Conservation (phyloP, 768 basidiomycete genomes). For the Amanita pseudoporphyria region DNA sequence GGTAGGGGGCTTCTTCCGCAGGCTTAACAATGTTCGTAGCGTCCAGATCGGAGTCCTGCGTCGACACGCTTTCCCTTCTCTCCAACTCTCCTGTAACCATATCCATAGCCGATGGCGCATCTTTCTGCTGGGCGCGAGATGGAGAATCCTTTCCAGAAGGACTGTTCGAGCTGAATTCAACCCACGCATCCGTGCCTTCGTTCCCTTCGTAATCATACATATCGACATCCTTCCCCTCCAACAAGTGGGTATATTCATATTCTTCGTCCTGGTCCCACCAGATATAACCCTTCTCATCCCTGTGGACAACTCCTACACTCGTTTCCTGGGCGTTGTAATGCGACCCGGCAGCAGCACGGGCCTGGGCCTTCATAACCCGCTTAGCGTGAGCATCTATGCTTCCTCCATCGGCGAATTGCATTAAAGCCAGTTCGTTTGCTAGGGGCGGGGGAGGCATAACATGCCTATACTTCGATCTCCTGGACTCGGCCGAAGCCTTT, state of each 20-base stretch:
- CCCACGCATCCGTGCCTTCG: constrained; percentile 20
- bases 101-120: neutral
- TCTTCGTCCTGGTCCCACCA: constrained; percentile 72
- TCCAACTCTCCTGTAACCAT: neutral
- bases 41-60: constrained; percentile 1
- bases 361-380: constrained; percentile 46
- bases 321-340: constrained; percentile 10
- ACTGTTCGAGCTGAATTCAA: constrained; percentile 27
- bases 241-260: constrained; percentile 56
- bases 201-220: constrained; percentile 19
- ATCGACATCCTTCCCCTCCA: constrained; percentile 28
- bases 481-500: constrained; percentile 20
- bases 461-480: constrained; percentile 41
- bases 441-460: constrained; percentile 41
- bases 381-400: constrained; percentile 42
- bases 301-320: constrained; percentile 42
- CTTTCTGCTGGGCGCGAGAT: neutral
- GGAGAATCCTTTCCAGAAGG: constrained; percentile 17
- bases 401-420: constrained; percentile 64
- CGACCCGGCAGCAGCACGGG: constrained; percentile 29
- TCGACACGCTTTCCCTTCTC: constrained; percentile 1
- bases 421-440: constrained; percentile 54
- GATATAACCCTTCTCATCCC: constrained; percentile 50
- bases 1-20: constrained; percentile 19
- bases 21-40: constrained; percentile 4